These are phyloP conservation scores for Crithidia bombi DNA, from an alignment of 208 protist species.

Conservation along the genomic window DNA sequence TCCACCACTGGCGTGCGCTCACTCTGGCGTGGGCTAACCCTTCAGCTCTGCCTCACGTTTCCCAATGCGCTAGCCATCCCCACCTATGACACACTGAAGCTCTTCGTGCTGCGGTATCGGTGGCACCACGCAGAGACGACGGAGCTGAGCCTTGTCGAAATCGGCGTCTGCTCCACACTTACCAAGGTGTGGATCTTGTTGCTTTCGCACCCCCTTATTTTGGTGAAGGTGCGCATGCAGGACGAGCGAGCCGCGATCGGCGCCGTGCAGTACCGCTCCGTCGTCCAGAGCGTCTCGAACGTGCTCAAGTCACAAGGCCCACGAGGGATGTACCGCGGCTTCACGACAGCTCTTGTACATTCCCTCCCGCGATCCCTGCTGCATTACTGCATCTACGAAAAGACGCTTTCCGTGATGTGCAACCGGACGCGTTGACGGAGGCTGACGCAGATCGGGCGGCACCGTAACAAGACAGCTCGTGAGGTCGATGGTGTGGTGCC, in stretches of 20 bases:
- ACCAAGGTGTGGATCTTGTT: constrained; percentile 69
- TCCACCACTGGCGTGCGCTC: constrained; percentile 66
- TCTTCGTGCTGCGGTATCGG: constrained; percentile 46
- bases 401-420: constrained; percentile 52
- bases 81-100: constrained; percentile 85
- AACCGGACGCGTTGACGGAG: constrained; percentile 6
- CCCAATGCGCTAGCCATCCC: constrained; percentile 79
- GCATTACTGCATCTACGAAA: constrained; percentile 86
- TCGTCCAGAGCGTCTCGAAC: constrained; percentile 51
- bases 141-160: constrained; percentile 66
- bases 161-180: constrained; percentile 71
- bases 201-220: constrained; percentile 78
- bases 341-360: constrained; percentile 65
- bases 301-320: constrained; percentile 71
- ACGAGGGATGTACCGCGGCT: constrained; percentile 75
- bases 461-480: too few species aligned
- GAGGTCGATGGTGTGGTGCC: too few species aligned
- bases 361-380: constrained; percentile 75
- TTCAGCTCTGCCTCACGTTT: constrained; percentile 80
- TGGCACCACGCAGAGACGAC: constrained; percentile 25
- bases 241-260: constrained; percentile 68
- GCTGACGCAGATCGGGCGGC: not conserved
- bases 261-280: constrained; percentile 59
- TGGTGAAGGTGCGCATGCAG: constrained; percentile 83
- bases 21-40: constrained; percentile 76